These are phyloP conservation scores for Madurella mycetomatis DNA, from an alignment of 2,329 filamentous ascomycete species.

Conservation along the genomic window DNA sequence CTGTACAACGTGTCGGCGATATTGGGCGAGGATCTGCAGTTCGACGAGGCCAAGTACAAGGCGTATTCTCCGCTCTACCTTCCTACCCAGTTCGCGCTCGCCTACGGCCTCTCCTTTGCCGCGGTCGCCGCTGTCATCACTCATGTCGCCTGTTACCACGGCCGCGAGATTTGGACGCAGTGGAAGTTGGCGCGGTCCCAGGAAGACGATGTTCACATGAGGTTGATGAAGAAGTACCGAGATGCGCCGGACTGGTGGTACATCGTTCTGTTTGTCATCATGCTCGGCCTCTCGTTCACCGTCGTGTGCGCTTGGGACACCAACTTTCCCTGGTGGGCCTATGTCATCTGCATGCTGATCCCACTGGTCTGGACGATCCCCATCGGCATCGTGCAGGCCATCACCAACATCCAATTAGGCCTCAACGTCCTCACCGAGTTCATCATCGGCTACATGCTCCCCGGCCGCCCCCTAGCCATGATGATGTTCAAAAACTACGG, in stretches of 20 bases:
- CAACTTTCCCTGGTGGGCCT: constrained; percentile 55
- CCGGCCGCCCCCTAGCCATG: constrained; percentile 65
- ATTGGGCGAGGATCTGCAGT: constrained; percentile 50
- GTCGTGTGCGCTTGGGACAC: constrained; percentile 54
- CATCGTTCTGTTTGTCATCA: constrained; percentile 45
- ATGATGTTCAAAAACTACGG: constrained; percentile 77
- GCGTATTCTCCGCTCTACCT: constrained; percentile 63
- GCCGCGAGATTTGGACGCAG: constrained; percentile 50
- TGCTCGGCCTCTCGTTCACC: constrained; percentile 51
- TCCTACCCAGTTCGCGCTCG: constrained; percentile 55
- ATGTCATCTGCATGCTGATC: constrained; percentile 52
- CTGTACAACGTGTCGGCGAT: constrained; percentile 59
- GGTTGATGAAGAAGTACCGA: constrained; percentile 57
- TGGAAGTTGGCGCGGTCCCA: constrained; percentile 52
- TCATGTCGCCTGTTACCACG: constrained; percentile 53
- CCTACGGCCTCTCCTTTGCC: constrained; percentile 64
- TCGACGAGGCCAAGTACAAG: constrained; percentile 58
- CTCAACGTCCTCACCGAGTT: constrained; percentile 71
- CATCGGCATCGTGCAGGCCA: constrained; percentile 57
- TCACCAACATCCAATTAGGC: constrained; percentile 60
- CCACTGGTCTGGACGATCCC: constrained; percentile 57
- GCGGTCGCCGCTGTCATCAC: constrained; percentile 58
- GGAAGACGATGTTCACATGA: constrained; percentile 57
- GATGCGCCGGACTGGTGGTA: constrained; percentile 60
- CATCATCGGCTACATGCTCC: constrained; percentile 68